These are phyloP conservation scores for Sphaerulina vaccinii DNA, from an alignment of 2,329 filamentous ascomycete species.

Conservation along the genomic window DNA sequence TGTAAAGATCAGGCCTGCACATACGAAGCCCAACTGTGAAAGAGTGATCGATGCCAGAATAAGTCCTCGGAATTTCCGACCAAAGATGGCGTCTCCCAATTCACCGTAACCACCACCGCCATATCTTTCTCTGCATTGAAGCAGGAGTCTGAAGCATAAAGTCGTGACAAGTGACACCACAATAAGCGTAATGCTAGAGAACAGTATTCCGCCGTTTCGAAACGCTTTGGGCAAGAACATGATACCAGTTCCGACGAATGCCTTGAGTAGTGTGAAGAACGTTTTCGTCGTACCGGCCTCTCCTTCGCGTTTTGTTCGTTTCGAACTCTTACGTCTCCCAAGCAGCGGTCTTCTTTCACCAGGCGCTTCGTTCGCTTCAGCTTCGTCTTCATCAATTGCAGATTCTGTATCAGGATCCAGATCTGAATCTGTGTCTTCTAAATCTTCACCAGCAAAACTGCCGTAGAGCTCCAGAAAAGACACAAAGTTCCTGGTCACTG, in stretches of 20 bases:
- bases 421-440: conserved; percentile 50
- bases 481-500: conserved; percentile 68
- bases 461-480: conserved; percentile 76
- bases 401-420: conserved; percentile 55
- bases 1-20: conserved; percentile 73
- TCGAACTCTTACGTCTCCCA: conserved; percentile 54
- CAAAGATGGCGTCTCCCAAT: conserved; percentile 65
- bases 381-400: conserved; percentile 57
- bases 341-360: conserved; percentile 62
- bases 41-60: conserved; percentile 70
- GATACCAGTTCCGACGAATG: conserved; percentile 76
- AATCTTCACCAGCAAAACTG: conserved; percentile 72
- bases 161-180: conserved; percentile 65
- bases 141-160: conserved; percentile 68
- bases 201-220: conserved; percentile 73
- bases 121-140: conserved; percentile 63
- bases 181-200: conserved; percentile 68
- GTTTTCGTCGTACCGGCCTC: conserved; percentile 69
- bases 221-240: conserved; percentile 81
- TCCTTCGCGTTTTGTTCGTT: conserved; percentile 49
- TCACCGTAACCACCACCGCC: conserved; percentile 72
- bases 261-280: conserved; percentile 76
- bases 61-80: conserved; percentile 61
- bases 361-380: conserved; percentile 54
- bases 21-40: conserved; percentile 76